A percentile compares a stretch with the other conserved stretches of the same genome.
These are phyloP conservation scores for Amoeboaphelidium occidentale DNA, from an alignment of 371 early-diverging fungal species.

Conservation along the genomic window DNA sequence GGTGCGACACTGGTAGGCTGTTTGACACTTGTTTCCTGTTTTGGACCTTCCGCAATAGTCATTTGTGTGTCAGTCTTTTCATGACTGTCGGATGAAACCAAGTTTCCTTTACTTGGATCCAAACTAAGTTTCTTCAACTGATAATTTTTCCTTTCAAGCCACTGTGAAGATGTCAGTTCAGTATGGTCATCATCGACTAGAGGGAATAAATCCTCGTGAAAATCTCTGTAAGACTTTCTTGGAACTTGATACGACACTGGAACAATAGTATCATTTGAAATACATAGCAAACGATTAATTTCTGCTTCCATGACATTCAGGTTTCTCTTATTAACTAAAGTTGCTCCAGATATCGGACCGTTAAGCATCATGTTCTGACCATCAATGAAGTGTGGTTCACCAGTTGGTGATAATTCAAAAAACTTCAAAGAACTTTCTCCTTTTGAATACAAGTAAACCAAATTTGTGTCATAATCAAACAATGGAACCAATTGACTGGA, in stretches of 20 bases:
- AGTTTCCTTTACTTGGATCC: constrained; percentile 18
- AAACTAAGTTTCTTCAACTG: constrained; percentile 25
- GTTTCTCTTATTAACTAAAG: constrained; percentile 35
- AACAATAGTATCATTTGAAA: constrained; percentile 23
- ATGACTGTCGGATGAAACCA: too few relatives aligned
- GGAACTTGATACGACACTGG: constrained; percentile 40
- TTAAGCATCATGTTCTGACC: constrained; percentile 1
- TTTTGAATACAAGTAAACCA: constrained; percentile 37
- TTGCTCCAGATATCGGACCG: constrained; percentile 15
- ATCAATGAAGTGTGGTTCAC: constrained; percentile 11
- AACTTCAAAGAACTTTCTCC: constrained; percentile 31
- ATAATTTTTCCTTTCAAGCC: constrained; percentile 26
- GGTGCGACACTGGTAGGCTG: constrained; percentile 2
- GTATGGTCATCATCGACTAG: constrained; percentile 31
- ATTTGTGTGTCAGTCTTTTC: too few relatives aligned
- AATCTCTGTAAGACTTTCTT: constrained; percentile 42
- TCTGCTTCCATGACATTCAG: constrained; percentile 52
- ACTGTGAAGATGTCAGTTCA: constrained; percentile 23
- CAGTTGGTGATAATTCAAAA: constrained; percentile 20
- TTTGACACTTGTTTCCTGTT: background rate
- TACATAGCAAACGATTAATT: constrained; percentile 30
- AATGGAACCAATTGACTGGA: constrained; percentile 35
- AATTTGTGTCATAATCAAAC: constrained; percentile 47
- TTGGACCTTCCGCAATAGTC: too few relatives aligned
- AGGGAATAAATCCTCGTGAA: constrained; percentile 49